Base-by-base conservation (phyloP, 2,329 filamentous ascomycete species). In the Thermoascus crustaceus region DNA sequence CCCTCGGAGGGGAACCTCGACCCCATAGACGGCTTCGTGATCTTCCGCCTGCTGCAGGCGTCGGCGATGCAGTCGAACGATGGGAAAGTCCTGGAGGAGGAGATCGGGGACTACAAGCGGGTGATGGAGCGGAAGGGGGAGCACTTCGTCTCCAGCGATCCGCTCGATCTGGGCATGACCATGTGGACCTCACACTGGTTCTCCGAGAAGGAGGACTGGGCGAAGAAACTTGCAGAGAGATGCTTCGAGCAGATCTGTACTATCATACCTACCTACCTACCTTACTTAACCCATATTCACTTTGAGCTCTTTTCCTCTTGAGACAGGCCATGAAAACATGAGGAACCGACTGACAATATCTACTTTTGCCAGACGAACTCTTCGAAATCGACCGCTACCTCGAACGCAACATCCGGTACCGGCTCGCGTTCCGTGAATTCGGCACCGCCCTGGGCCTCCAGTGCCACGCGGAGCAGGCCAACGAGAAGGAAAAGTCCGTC, bases 121-220 rank as follows among this genome's bases (percentile, higher is more conserved):
- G 60, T 76, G 3, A 69, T 75, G 61, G 49, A 53, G 16, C 51
- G 59, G 0, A 66, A 67, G 33, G 66, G 66, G 1, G 51, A 60
- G 11, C 50, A 69, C 32, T 63, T 59, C 26, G 58, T 67, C 3
- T 72, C 69, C 18, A 52, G 48, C 3, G 74, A 76, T 50, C 55
- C 67, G 11, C 50, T 76, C n/a, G 74, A 78, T 46, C 48, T 78
- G 27, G 75, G 74, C 0, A 77, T 78, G 74, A 69, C 71, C 1
- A 47, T 78, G 17, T 78, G 74, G 73, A 68, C 68, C 29, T 61
- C 62, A 14, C 72, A 76, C 40, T 72, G 74, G 54, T 65, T 67
- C 39, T 52, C 51, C 0, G 60, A 60, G 2, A 49, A 51, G 32
- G 70, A 75, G 39, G 50, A 54, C 2, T 76, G 72, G 73, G 69